phyloP scores from a whole-genome alignment of 1,284 basidiomycete species.

The Exsudoporus floridanus region DNA sequence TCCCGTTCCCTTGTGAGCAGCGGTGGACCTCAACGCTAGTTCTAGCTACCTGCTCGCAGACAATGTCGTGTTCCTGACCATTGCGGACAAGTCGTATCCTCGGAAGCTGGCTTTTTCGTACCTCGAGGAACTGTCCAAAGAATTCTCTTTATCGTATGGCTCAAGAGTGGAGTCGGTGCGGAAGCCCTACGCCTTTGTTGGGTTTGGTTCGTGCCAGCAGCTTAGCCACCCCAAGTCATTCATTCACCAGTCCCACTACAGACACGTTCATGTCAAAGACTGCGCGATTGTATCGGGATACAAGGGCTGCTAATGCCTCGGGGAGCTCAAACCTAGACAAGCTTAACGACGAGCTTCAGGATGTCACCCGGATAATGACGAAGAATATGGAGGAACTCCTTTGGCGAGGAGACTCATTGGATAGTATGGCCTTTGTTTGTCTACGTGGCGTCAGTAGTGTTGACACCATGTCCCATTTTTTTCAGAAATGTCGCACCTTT shows the following conservation, averaged over 20 bases:
- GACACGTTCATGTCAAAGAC: constrained; percentile 99
- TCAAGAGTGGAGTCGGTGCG: constrained; percentile 81
- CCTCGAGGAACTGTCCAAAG: constrained; percentile 95
- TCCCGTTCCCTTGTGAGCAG: not conserved
- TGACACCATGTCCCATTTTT: constrained; percentile 5
- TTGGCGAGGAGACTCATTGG: constrained; percentile 96
- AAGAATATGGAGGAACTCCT: constrained; percentile 99
- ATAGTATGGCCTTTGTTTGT: constrained; percentile 57
- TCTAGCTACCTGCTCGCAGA: constrained; percentile 89
- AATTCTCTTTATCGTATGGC: constrained; percentile 91
- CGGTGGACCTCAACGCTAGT: not conserved
- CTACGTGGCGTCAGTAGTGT: not conserved
- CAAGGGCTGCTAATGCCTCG: constrained; percentile 79
- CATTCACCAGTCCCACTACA: constrained; percentile 32
- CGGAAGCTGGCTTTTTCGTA: constrained; percentile 97
- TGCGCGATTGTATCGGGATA: constrained; percentile 91
- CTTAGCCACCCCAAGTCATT: not conserved
- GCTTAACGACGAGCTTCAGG: constrained; percentile 94
- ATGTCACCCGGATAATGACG: constrained; percentile 99
- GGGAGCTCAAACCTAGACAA: constrained; percentile 73
- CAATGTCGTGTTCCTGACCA: constrained; percentile 93
- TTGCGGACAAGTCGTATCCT: constrained; percentile 96
- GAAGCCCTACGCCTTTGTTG: constrained; percentile 94
- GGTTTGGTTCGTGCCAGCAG: constrained; percentile 65
- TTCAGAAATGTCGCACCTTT: constrained; percentile 94